Percentiles rank a stretch among this genome's conserved stretches.
Evolutionary conservation across 2,329 filamentous ascomycete species (phyloP).

Genomic region (Cyphellophora europaea): DNA sequence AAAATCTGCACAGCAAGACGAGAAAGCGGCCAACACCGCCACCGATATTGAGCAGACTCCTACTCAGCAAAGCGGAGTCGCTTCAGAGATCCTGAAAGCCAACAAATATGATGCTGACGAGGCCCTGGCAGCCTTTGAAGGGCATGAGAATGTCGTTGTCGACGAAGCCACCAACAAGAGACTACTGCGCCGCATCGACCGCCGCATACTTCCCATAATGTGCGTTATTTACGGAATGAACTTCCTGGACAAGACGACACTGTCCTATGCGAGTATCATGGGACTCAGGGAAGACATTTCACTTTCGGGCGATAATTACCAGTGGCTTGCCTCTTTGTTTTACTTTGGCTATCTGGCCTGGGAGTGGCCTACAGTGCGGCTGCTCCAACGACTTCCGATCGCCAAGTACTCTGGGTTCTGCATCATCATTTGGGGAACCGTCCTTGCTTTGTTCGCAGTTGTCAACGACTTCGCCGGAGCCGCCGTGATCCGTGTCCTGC

Average conservation of each 20-base stretch:
- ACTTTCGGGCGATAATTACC: conserved; percentile 21
- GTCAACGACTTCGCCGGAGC: conserved; percentile 23
- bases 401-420: conserved; percentile 21
- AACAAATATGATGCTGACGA: conserved; percentile 49
- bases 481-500: conserved; percentile 32
- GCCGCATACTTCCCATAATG: conserved; percentile 21
- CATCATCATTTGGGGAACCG: conserved; percentile 24
- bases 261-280: conserved; percentile 23
- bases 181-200: neutral
- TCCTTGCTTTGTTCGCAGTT: conserved; percentile 25
- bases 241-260: conserved; percentile 23
- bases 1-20: no score
- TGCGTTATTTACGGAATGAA: conserved; percentile 23
- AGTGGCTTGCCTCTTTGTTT: conserved; percentile 23
- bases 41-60: neutral
- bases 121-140: conserved; percentile 46
- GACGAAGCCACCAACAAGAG: conserved; percentile 48
- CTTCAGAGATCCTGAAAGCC: no score
- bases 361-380: conserved; percentile 20
- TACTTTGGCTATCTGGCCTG: conserved; percentile 24
- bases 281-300: conserved; percentile 19
- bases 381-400: conserved; percentile 20
- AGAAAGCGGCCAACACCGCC: neutral
- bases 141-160: conserved; percentile 41
- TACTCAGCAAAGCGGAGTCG: neutral